These are phyloP conservation scores for Nematodospora valgi DNA, from an alignment of 805 yeast genomes.

Conservation along the genomic window DNA sequence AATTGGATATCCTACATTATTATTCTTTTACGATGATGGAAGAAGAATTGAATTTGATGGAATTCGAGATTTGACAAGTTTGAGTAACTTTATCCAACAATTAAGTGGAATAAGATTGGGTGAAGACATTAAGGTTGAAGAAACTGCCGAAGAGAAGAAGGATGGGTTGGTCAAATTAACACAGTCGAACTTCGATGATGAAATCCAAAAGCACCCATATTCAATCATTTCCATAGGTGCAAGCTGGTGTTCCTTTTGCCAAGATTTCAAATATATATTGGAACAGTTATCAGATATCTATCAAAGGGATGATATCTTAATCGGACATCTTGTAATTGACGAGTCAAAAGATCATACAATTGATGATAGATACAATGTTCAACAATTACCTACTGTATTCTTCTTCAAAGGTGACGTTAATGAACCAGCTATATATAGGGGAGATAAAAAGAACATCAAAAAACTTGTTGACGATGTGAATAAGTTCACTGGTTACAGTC, in stretches of 20 bases:
- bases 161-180: conserved; percentile 21
- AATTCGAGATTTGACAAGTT: conserved; percentile 45
- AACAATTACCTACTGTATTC: conserved; percentile 53
- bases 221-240: conserved; percentile 55
- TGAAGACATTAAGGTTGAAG: conserved; percentile 1
- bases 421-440: conserved; percentile 25
- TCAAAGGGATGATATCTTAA: conserved; percentile 26
- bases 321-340: conserved; percentile 42
- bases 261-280: conserved; percentile 49
- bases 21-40: conserved; percentile 48
- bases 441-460: conserved; percentile 17
- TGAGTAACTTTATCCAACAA: conserved; percentile 50
- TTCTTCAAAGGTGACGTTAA: conserved; percentile 34
- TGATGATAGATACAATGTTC: conserved; percentile 38
- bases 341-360: conserved; percentile 45
- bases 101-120: conserved; percentile 24
- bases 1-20: conserved; percentile 64
- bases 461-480: conserved; percentile 26
- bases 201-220: conserved; percentile 28
- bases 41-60: conserved; percentile 51
- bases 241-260: conserved; percentile 59
- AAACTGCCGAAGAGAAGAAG: conserved; percentile 8
- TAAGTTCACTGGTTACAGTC: conserved; percentile 21
- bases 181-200: conserved; percentile 43
- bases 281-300: conserved; percentile 48